Evolutionary conservation across 192 early-diverging fungal genomes (phyloP).

Genomic region (Coemansia sp.): DNA sequence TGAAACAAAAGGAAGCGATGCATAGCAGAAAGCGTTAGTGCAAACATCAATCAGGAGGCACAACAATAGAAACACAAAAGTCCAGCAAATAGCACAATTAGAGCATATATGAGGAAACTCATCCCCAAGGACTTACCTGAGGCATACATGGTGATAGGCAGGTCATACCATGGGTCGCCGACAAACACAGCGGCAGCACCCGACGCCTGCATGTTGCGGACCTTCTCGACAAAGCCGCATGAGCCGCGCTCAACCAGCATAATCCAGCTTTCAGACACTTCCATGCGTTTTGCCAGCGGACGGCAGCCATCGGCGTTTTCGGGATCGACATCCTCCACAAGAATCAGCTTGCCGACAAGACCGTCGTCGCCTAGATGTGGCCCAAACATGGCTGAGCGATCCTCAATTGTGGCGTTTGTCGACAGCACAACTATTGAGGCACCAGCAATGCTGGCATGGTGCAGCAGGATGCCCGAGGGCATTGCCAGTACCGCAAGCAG

Average conservation of each 20-base stretch:
- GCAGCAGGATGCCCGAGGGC: conserved; percentile 19
- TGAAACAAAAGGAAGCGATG: background rate
- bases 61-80: no score
- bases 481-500: conserved; percentile 20
- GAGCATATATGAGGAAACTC: conserved; percentile 62
- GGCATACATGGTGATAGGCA: conserved; percentile 85
- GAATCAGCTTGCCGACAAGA: conserved; percentile 65
- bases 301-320: conserved; percentile 64
- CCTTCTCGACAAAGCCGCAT: conserved; percentile 89
- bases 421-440: conserved; percentile 44
- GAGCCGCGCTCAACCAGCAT: conserved; percentile 84
- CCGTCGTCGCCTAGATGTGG: conserved; percentile 74
- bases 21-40: no score
- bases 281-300: conserved; percentile 44
- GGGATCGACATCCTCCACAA: conserved; percentile 58
- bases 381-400: conserved; percentile 85
- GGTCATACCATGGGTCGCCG: conserved; percentile 72
- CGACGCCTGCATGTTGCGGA: conserved; percentile 83
- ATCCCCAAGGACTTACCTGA: no score
- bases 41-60: no score
- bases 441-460: conserved; percentile 14
- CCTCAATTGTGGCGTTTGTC: conserved; percentile 55
- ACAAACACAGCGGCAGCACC: conserved; percentile 87
- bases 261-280: conserved; percentile 65
- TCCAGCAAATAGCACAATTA: no score